phyloP scores from a whole-genome alignment of 2,329 filamentous ascomycete genomes.

The Amauroascus verrucosus region DNA sequence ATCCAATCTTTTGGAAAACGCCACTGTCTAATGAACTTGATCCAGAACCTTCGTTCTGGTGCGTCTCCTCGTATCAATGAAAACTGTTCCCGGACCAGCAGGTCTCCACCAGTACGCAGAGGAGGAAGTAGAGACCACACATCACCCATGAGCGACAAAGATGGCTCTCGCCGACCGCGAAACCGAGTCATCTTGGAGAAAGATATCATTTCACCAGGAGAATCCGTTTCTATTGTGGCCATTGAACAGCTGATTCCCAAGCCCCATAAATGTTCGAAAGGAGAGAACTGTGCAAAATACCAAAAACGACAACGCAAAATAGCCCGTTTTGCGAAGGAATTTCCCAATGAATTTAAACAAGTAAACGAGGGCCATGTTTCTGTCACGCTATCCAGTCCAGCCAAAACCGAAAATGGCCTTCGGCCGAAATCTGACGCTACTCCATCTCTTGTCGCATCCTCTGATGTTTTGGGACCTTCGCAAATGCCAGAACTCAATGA shows the following conservation, averaged over 20 bases:
- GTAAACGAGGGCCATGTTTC: slow-evolving; percentile 49
- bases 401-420: slow-evolving; percentile 39
- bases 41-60: slow-evolving; percentile 37
- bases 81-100: slow-evolving; percentile 1
- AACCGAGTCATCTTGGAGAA: slow-evolving; percentile 16
- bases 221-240: slow-evolving; percentile 82
- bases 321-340: slow-evolving; percentile 61
- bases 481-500: slow-evolving; percentile 59
- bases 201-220: slow-evolving; percentile 65
- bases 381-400: slow-evolving; percentile 67
- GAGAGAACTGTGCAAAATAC: slow-evolving; percentile 75
- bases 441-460: slow-evolving; percentile 80
- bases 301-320: slow-evolving; percentile 68
- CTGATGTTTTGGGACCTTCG: slow-evolving; percentile 71
- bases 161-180: slow-evolving; percentile 17
- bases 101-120: slow-evolving; percentile 8
- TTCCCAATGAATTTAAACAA: slow-evolving; percentile 56
- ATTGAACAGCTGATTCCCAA: slow-evolving; percentile 89
- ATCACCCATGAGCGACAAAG: slow-evolving; percentile 10
- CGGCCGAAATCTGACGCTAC: slow-evolving; percentile 64
- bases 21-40: slow-evolving; percentile 50
- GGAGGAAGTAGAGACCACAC: slow-evolving; percentile 5
- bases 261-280: slow-evolving; percentile 74
- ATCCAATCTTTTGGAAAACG: slow-evolving; percentile 55
- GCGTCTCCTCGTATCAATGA: slow-evolving; percentile 28